Evolutionary conservation across 345 rosid genomes (phyloP).

Genomic region (Eucalyptus caleyi): DNA sequence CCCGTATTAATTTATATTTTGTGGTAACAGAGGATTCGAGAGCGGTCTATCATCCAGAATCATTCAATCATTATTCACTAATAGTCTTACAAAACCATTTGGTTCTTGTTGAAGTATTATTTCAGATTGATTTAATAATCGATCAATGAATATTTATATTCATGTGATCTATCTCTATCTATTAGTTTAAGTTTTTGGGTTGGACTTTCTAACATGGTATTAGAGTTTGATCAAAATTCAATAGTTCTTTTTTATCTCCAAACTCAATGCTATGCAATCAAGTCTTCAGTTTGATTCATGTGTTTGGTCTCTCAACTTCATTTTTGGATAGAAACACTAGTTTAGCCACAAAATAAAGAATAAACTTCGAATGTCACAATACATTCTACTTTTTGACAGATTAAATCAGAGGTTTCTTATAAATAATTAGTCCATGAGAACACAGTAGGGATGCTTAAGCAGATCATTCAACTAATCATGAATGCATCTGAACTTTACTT

Average conservation of each 20-base stretch:
- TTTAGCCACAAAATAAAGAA: background rate
- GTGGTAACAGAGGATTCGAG: background rate
- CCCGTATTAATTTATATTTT: background rate
- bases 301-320: background rate
- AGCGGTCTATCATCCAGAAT: background rate
- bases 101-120: background rate
- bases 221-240: too few species aligned
- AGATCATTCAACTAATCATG: background rate
- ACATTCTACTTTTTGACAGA: background rate
- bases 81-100: background rate
- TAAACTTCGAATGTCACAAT: background rate
- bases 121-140: fast-evolving
- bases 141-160: fast-evolving
- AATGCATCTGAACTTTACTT: background rate
- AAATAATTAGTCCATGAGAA: background rate
- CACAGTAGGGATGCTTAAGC: background rate
- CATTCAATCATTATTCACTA: background rate
- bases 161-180: too few species aligned
- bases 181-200: fast-evolving
- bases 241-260: background rate
- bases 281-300: background rate
- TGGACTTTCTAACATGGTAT: too few species aligned
- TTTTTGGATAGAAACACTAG: background rate
- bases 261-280: background rate
- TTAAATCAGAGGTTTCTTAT: background rate